Evolutionary conservation across 2,329 filamentous ascomycete genomes (phyloP).

Genomic region (Dryadomyces sulphureus): DNA sequence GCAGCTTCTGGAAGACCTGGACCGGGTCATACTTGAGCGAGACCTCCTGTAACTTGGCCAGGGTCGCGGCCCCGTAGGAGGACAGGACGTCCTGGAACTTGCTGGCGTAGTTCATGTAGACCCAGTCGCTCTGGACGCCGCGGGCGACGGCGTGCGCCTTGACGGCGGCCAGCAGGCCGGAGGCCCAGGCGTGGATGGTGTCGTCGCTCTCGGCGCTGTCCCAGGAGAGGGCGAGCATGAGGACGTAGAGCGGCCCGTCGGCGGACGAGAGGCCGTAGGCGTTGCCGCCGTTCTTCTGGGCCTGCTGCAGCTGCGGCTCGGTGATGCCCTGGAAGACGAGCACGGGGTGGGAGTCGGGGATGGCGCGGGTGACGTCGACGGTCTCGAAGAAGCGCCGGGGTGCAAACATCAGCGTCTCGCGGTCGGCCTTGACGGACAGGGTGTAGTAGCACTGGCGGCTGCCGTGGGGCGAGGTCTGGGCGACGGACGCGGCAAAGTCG

Average conservation of each 20-base stretch:
- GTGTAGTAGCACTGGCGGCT: slow-evolving; percentile 2
- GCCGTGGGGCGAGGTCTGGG: not conserved
- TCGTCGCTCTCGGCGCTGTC: slow-evolving; percentile 15
- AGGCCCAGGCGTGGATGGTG: slow-evolving; percentile 12
- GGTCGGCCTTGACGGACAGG: slow-evolving; percentile 4
- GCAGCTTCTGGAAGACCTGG: slow-evolving; percentile 19
- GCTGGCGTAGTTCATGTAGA: slow-evolving; percentile 30
- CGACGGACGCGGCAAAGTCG: not conserved
- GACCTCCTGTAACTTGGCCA: slow-evolving; percentile 15
- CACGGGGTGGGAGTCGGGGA: slow-evolving; percentile 1
- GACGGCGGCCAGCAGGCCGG: slow-evolving; percentile 13
- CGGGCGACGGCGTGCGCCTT: slow-evolving; percentile 15
- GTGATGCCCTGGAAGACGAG: slow-evolving; percentile 6
- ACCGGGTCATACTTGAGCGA: slow-evolving; percentile 19
- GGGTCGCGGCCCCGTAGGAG: slow-evolving; percentile 23
- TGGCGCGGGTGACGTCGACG: slow-evolving; percentile 1
- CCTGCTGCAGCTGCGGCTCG: slow-evolving; percentile 16
- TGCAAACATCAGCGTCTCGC: slow-evolving; percentile 6
- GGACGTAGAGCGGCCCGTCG: not conserved
- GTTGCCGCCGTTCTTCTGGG: slow-evolving; percentile 24
- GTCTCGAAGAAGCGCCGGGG: slow-evolving; percentile 3
- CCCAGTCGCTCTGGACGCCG: slow-evolving; percentile 17
- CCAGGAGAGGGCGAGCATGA: slow-evolving; percentile 14
- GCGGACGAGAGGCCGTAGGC: slow-evolving; percentile 19
- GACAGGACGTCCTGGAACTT: slow-evolving; percentile 22